Percentiles rank a stretch among this genome's conserved stretches.
Evolutionary conservation across 108 stramenopile genomes (phyloP).

Genomic region (Cyclotella cryptica): DNA sequence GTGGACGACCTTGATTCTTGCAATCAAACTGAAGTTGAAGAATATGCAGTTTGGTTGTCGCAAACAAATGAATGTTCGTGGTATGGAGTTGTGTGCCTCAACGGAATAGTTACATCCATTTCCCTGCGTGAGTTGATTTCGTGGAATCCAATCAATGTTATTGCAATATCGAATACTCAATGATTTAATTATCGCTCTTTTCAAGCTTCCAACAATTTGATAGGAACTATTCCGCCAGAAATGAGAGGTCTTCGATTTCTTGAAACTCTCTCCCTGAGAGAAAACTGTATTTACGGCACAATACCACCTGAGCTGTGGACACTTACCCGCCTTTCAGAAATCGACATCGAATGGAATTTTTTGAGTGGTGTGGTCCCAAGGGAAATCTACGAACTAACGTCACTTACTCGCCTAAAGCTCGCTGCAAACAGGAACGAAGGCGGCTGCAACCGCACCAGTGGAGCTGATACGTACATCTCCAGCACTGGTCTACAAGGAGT

Average conservation of each 20-base stretch:
- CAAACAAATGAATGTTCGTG: slow-evolving; percentile 57
- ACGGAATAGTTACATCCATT: slow-evolving; percentile 48
- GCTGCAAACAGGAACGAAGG: not conserved
- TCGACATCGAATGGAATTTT: not conserved
- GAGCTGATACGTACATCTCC: not conserved
- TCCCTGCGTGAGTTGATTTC: not conserved
- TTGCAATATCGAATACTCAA: not conserved
- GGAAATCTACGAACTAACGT: not conserved
- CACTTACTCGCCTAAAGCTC: not conserved
- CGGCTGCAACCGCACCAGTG: not conserved
- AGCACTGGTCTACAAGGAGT: not conserved
- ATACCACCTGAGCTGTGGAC: slow-evolving; percentile 29
- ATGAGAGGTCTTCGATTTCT: slow-evolving; percentile 1
- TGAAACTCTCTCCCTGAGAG: not conserved
- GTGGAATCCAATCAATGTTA: not conserved
- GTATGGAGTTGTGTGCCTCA: slow-evolving; percentile 66
- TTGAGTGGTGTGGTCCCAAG: not conserved
- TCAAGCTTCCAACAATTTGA: slow-evolving; percentile 2
- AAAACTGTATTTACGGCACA: slow-evolving; percentile 18
- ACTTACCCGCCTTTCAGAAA: not conserved
- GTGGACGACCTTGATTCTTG: not conserved
- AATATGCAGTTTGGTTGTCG: slow-evolving; percentile 49
- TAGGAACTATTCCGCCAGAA: not conserved
- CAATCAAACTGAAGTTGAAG: slow-evolving; percentile 3
- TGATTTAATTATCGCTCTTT: not conserved